These are phyloP conservation scores for Kurtzmaniella quercitrusa DNA, from an alignment of 1,139 yeast species.

Conservation along the genomic window DNA sequence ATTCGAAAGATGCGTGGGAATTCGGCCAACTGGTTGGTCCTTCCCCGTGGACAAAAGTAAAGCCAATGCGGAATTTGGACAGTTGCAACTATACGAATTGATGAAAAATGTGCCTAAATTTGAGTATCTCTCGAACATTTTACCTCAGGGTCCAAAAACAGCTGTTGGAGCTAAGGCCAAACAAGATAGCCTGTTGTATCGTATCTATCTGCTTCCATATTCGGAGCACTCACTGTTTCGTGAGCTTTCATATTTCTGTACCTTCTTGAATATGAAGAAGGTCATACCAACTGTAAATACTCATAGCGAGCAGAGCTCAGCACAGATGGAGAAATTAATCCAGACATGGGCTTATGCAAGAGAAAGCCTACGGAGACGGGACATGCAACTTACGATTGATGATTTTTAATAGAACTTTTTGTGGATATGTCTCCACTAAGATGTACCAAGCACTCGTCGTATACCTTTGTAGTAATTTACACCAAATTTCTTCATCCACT, in stretches of 20 bases:
- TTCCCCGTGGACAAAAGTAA: constrained; percentile 23
- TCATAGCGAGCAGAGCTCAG: constrained; percentile 29
- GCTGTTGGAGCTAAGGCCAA: constrained; percentile 12
- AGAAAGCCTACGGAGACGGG: neutral
- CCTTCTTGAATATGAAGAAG: constrained; percentile 42
- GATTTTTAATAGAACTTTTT: too few species aligned
- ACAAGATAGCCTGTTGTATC: constrained; percentile 26
- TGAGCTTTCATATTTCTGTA: constrained; percentile 66
- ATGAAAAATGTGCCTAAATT: constrained; percentile 21
- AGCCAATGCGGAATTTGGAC: constrained; percentile 9
- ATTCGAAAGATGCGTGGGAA: constrained; percentile 57
- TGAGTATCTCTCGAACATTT: constrained; percentile 24
- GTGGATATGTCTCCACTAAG: neutral
- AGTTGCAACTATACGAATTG: constrained; percentile 4
- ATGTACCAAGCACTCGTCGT: neutral
- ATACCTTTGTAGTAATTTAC: too few species aligned
- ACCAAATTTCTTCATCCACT: too few species aligned
- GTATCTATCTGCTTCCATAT: constrained; percentile 71
- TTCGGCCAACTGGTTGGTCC: constrained; percentile 89
- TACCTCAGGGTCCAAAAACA: constrained; percentile 25
- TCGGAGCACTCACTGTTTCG: constrained; percentile 90
- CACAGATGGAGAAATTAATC: constrained; percentile 45
- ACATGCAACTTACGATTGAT: neutral
- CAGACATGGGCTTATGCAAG: constrained; percentile 36
- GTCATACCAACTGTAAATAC: constrained; percentile 82